Percentiles rank a stretch among this genome's conserved stretches.
phyloP scores from a whole-genome alignment of 2,329 filamentous ascomycete species.

The Fusarium stilboides region DNA sequence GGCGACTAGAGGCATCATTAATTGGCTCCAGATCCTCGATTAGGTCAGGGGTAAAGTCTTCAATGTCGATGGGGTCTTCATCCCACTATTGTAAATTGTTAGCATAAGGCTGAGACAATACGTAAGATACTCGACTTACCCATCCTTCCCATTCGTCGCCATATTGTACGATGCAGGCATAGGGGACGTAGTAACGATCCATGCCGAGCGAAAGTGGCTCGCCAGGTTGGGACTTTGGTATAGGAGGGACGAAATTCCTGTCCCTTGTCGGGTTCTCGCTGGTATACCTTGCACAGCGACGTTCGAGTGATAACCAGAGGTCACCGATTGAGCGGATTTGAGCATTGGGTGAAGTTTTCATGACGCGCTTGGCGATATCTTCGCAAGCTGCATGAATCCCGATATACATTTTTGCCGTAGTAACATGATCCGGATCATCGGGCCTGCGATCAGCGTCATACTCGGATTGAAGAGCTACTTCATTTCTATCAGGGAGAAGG shows the following conservation, averaged over 20 bases:
- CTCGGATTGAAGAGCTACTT: not conserved
- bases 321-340: not conserved
- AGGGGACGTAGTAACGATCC: slow-evolving; percentile 10
- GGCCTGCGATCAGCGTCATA: not conserved
- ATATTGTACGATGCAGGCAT: not conserved
- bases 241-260: not conserved
- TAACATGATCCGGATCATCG: not conserved
- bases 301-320: slow-evolving; percentile 17
- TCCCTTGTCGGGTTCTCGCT: not conserved
- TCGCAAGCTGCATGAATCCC: slow-evolving; percentile 13
- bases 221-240: not conserved
- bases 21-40: not conserved
- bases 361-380: not conserved
- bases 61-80: slow-evolving; percentile 1
- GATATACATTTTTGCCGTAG: not conserved
- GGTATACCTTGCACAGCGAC: slow-evolving; percentile 1
- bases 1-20: rapidly evolving
- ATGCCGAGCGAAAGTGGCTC: not conserved
- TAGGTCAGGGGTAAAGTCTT: not conserved
- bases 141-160: slow-evolving; percentile 8
- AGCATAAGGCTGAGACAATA: not conserved
- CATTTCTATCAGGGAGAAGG: not conserved
- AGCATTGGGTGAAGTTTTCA: not conserved
- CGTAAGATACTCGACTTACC: not conserved
- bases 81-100: slow-evolving; percentile 6